Evolutionary conservation across 2,329 filamentous ascomycete species (phyloP).

Genomic region (Tympanopsis confertula): DNA sequence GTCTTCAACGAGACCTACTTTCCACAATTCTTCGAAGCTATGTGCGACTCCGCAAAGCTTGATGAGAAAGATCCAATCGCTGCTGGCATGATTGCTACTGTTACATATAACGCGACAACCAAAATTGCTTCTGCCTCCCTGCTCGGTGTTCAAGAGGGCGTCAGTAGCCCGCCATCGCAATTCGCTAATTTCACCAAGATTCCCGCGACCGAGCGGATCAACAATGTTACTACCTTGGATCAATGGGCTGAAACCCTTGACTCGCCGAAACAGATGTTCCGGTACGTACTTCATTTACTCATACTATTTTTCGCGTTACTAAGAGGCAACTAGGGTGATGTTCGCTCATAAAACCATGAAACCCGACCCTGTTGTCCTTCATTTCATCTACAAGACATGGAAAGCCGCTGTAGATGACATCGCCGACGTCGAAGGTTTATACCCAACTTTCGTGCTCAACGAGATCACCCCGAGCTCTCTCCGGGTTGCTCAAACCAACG

Average conservation of each 20-base stretch:
- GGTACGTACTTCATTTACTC: slow-evolving; percentile 9
- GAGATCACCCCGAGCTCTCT: slow-evolving; percentile 11
- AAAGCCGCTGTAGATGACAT: slow-evolving; percentile 17
- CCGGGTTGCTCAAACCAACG: slow-evolving; percentile 18
- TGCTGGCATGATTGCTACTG: slow-evolving; percentile 10
- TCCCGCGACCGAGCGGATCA: slow-evolving; percentile 8
- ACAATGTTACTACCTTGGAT: slow-evolving; percentile 15
- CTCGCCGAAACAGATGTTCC: slow-evolving; percentile 20
- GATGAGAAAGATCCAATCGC: slow-evolving; percentile 15
- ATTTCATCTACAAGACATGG: slow-evolving; percentile 20
- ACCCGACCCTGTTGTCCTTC: slow-evolving; percentile 17
- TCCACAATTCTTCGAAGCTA: slow-evolving; percentile 13
- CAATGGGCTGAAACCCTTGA: slow-evolving; percentile 14
- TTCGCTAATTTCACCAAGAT: slow-evolving; percentile 19
- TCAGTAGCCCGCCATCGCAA: slow-evolving; percentile 15
- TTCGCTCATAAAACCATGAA: slow-evolving; percentile 23
- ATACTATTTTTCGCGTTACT: background rate
- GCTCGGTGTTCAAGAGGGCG: slow-evolving; percentile 20
- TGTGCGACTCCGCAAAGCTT: slow-evolving; percentile 12
- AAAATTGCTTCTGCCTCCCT: slow-evolving; percentile 10
- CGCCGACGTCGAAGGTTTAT: slow-evolving; percentile 20
- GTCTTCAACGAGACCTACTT: slow-evolving; percentile 12
- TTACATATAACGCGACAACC: slow-evolving; percentile 15
- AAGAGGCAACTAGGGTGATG: slow-evolving; percentile 12
- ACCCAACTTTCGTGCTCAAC: slow-evolving; percentile 23